Percentiles rank a stretch among this genome's conserved stretches.
phyloP scores from a whole-genome alignment of 208 protist genomes.

The Herpetomonas samuelpessoai region DNA sequence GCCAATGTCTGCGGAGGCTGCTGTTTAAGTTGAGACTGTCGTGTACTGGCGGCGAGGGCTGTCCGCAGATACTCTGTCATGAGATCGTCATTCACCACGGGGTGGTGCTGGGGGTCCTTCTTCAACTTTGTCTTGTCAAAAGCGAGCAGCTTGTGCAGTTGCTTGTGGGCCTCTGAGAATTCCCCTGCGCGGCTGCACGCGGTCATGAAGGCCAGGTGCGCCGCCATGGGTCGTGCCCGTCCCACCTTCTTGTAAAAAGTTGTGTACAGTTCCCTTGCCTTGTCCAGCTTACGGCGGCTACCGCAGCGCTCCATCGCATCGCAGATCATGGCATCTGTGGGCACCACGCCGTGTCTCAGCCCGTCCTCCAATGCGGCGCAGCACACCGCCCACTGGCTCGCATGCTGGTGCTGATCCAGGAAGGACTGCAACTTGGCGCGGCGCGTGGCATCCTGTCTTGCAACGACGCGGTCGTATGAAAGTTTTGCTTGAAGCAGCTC shows the following conservation, averaged over 20 bases:
- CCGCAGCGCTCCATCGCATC: slow-evolving; percentile 60
- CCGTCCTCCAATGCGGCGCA: slow-evolving; percentile 50
- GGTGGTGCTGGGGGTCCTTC: slow-evolving; percentile 26
- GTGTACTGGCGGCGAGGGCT: slow-evolving; percentile 28
- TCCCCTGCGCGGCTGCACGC: slow-evolving; percentile 49
- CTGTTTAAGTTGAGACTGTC: background rate
- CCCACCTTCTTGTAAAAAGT: slow-evolving; percentile 38
- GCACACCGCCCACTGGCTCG: slow-evolving; percentile 51
- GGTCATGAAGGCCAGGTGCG: slow-evolving; percentile 61
- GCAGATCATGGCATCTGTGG: slow-evolving; percentile 40
- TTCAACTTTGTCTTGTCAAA: slow-evolving; percentile 25
- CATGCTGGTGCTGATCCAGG: slow-evolving; percentile 43
- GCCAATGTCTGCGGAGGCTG: background rate
- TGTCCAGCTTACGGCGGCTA: slow-evolving; percentile 27
- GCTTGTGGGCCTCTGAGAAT: slow-evolving; percentile 41
- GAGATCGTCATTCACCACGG: slow-evolving; percentile 57
- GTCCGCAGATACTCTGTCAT: slow-evolving; percentile 62
- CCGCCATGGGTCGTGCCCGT: slow-evolving; percentile 33
- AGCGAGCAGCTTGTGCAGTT: slow-evolving; percentile 29
- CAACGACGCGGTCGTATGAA: slow-evolving; percentile 34
- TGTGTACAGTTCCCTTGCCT: slow-evolving; percentile 44
- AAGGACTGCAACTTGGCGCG: slow-evolving; percentile 41
- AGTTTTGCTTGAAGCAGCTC: slow-evolving; percentile 42
- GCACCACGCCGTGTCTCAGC: slow-evolving; percentile 34
- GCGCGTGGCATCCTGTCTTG: slow-evolving; percentile 27